Base-by-base conservation (phyloP, 1,284 basidiomycete species). In the Cutaneotrichosporon sp. region DNA sequence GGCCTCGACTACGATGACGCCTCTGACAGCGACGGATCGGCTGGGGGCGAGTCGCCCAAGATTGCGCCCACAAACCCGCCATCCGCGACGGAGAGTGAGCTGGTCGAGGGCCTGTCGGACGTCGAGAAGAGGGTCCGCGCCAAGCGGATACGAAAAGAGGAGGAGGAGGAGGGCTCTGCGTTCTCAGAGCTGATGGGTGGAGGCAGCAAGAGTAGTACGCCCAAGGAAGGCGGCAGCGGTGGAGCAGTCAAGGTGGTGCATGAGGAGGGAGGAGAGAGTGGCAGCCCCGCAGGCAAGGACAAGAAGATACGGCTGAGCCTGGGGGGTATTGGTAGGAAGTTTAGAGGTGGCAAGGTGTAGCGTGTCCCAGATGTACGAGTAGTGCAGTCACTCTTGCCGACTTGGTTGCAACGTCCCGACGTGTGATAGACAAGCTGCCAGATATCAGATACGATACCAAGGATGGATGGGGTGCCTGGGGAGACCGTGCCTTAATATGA, bases 71-170 rank as follows among this genome's bases (percentile, higher is more conserved):
- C 59, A 22, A 38, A 18, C 56, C 22, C 54, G 55, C 22, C 38
- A 53, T 24, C 42, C 27, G 64, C 65, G 8, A 63, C 62, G 18
- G 61, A 58, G 16, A 54, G 67, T 24, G 62, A 70, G 24, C 46
- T 72, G 43, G 74, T 71, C 47, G 70, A 73, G 29, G 72, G 74
- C 68, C 61, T 81, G 43, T 81, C 79, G 14, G 83, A 77, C 43
- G 71, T 83, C 62, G 77, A 81, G 64, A 72, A 81, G 58, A 74
- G 74, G 58, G 74, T 86, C 58, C 83, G 87, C 7, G 87, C 89
- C 71, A 92, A 92, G 78, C 84, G 91, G 56, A 82, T 86, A 69
- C 82, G 90, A 45, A 74, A 80, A 70, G 85, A 84, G 11, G 86
- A 87, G 20, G 89, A 91, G 16, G 90, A 90, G 88, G 90, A 43